These are phyloP conservation scores for Neonectria coccinea DNA, from an alignment of 2,329 filamentous ascomycete genomes.

Conservation along the genomic window DNA sequence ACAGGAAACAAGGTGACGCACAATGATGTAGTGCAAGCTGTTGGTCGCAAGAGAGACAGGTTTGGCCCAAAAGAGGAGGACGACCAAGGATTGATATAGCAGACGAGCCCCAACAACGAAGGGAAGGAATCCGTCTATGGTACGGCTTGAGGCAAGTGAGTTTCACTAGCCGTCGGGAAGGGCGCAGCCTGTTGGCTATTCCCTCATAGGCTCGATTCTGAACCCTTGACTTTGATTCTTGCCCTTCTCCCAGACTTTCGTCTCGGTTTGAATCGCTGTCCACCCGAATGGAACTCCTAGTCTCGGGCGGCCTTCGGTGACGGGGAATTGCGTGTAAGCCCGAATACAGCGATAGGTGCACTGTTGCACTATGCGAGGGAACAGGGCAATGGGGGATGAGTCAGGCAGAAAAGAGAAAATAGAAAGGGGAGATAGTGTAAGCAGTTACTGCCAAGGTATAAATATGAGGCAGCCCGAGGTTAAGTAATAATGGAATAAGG, in stretches of 20 bases:
- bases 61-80: neutral
- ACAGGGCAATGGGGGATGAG: neutral
- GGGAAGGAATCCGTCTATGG: slow-evolving; percentile 6
- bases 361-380: slow-evolving; percentile 1
- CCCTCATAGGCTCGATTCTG: neutral
- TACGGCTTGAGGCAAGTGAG: neutral
- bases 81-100: neutral
- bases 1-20: slow-evolving; percentile 2
- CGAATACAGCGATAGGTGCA: slow-evolving; percentile 1
- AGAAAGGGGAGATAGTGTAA: neutral
- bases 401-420: neutral
- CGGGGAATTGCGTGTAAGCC: slow-evolving; percentile 13
- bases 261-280: neutral
- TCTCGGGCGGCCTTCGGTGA: neutral
- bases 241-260: neutral
- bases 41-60: neutral
- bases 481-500: neutral
- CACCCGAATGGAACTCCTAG: neutral
- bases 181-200: neutral
- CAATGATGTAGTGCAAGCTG: neutral
- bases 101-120: neutral
- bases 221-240: neutral
- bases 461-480: neutral
- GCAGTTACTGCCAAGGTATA: neutral
- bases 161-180: neutral